These are phyloP conservation scores for Candida loeiensis DNA, from an alignment of 805 yeast species.

Conservation along the genomic window DNA sequence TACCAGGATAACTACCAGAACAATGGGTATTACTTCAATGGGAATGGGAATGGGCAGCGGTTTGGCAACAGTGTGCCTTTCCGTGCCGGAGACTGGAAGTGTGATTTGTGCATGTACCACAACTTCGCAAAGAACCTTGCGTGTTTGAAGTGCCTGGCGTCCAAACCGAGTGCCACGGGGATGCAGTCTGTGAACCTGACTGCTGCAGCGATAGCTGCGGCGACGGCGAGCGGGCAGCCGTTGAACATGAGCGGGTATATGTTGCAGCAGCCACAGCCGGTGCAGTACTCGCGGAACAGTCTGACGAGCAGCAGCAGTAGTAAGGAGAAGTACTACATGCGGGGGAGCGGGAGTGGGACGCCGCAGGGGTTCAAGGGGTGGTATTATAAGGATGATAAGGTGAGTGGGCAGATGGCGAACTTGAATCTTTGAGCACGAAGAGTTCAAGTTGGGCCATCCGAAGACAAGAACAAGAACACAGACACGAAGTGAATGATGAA, in stretches of 20 bases:
- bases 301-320: constrained; percentile 12
- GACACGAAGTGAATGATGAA: no score
- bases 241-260: constrained; percentile 32
- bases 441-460: neutral
- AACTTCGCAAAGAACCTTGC: constrained; percentile 87
- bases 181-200: constrained; percentile 39
- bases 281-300: constrained; percentile 13
- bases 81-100: constrained; percentile 97
- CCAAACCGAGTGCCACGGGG: constrained; percentile 42
- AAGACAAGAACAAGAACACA: no score
- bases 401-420: constrained; percentile 2
- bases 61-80: constrained; percentile 69
- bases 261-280: constrained; percentile 36
- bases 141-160: constrained; percentile 85
- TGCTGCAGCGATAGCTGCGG: constrained; percentile 47
- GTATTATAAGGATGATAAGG: constrained; percentile 2
- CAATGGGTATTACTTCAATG: constrained; percentile 14
- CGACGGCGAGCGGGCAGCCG: constrained; percentile 46
- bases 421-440: constrained; percentile 5
- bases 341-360: constrained; percentile 17
- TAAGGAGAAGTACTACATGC: constrained; percentile 14
- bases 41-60: constrained; percentile 15
- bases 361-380: constrained; percentile 13
- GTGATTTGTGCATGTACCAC: constrained; percentile 82
- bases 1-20: constrained; percentile 15